Percentiles rank a stretch among this genome's conserved stretches.
phyloP scores from a whole-genome alignment of 495 filamentous ascomycete genomes.

The Penicillium malachiteum region DNA sequence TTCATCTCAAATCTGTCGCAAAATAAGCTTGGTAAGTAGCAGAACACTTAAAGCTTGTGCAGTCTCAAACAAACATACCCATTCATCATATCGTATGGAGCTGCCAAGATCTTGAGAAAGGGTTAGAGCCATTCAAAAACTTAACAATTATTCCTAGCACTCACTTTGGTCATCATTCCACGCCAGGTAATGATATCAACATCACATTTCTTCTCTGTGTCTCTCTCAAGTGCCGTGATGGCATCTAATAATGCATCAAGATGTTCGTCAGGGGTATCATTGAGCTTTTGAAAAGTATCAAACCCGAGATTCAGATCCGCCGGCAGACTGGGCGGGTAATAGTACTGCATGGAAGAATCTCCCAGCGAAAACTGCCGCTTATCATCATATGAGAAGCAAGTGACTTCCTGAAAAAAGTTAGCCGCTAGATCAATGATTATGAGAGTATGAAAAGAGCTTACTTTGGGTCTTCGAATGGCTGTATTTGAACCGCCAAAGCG shows the following conservation, averaged over 20 bases:
- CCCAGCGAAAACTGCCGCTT: conserved; percentile 73
- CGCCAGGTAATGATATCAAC: conserved; percentile 90
- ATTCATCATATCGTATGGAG: conserved; percentile 77
- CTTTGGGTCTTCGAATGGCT: conserved; percentile 67
- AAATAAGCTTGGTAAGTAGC: conserved; percentile 4
- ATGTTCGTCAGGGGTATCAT: conserved; percentile 82
- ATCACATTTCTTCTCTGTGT: conserved; percentile 62
- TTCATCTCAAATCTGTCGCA: conserved; percentile 86
- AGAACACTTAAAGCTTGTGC: not conserved
- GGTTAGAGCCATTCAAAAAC: not conserved
- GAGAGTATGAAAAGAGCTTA: conserved; percentile 30
- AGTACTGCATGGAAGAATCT: conserved; percentile 78
- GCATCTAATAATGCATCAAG: conserved; percentile 79
- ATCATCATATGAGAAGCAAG: conserved; percentile 87
- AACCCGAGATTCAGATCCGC: conserved; percentile 76
- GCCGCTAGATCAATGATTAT: not conserved
- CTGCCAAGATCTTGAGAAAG: conserved; percentile 68
- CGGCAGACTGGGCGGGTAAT: conserved; percentile 74
- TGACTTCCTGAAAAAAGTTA: conserved; percentile 63
- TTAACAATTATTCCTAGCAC: conserved; percentile 4
- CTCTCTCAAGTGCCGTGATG: conserved; percentile 68
- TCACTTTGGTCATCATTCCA: conserved; percentile 97
- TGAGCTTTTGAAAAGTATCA: conserved; percentile 77
- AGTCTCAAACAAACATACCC: conserved; percentile 52
- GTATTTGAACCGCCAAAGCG: conserved; percentile 61